Percentiles rank a stretch among this genome's conserved stretches.
phyloP scores from a whole-genome alignment of 164 flowering plant genomes.

The Liquidambar formosana region DNA sequence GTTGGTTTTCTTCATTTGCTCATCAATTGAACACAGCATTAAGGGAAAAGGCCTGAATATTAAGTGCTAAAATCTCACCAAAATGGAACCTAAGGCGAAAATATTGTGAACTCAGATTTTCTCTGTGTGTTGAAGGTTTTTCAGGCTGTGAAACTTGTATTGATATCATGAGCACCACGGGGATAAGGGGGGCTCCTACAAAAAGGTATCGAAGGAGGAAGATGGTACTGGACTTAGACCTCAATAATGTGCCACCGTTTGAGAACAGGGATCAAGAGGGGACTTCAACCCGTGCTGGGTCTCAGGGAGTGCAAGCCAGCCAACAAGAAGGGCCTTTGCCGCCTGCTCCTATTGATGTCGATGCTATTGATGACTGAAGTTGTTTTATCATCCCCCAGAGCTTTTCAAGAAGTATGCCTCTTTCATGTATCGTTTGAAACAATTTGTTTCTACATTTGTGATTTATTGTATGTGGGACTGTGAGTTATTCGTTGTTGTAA shows the following conservation, averaged over 20 bases:
- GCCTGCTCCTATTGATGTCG: slow-evolving; percentile 61
- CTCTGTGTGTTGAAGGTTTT: not conserved
- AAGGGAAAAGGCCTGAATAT: no score
- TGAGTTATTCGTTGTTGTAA: not conserved
- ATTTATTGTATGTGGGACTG: not conserved
- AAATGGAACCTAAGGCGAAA: not conserved
- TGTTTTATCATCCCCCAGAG: slow-evolving; percentile 60
- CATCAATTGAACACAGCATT: no score
- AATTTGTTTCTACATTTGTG: not conserved
- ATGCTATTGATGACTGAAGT: slow-evolving; percentile 80
- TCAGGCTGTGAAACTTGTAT: slow-evolving; percentile 16
- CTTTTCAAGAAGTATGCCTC: slow-evolving; percentile 60
- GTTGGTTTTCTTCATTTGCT: no score
- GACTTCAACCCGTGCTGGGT: slow-evolving; percentile 16
- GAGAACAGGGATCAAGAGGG: slow-evolving; percentile 42
- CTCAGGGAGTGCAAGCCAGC: slow-evolving; percentile 18
- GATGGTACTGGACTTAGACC: slow-evolving; percentile 43
- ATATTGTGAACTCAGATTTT: not conserved
- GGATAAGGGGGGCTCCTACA: slow-evolving; percentile 4
- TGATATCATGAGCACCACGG: slow-evolving; percentile 26
- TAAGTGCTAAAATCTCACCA: no score
- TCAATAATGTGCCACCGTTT: slow-evolving; percentile 44
- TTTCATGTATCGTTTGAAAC: not conserved
- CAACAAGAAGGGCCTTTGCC: slow-evolving; percentile 24
- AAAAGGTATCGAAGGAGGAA: slow-evolving; percentile 42